These are phyloP conservation scores for Solanum piurae DNA, from an alignment of 257 asterid species.

Conservation along the genomic window DNA sequence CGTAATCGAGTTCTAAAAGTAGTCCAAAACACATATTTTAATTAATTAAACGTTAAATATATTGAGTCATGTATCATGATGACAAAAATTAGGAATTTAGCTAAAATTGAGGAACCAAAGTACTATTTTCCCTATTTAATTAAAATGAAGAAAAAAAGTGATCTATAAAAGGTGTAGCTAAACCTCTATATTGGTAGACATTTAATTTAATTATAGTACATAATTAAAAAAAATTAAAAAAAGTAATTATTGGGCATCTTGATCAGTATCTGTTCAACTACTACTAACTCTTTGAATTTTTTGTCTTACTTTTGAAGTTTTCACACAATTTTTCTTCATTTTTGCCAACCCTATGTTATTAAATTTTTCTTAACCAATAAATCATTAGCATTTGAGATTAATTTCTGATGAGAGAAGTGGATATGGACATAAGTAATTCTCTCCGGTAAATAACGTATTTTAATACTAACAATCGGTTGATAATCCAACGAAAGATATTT, in stretches of 20 bases:
- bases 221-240: background rate
- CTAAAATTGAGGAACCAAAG: background rate
- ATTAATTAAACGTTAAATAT: background rate
- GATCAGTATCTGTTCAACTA: background rate
- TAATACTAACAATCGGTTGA: too few species aligned
- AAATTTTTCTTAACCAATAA: background rate
- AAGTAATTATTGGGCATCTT: background rate
- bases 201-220: background rate
- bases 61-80: background rate
- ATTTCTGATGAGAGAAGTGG: too few species aligned
- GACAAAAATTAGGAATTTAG: background rate
- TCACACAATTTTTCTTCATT: background rate
- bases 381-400: too few species aligned
- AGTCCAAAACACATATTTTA: background rate
- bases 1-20: background rate
- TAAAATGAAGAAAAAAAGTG: background rate
- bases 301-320: background rate
- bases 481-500: too few species aligned
- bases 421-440: too few species aligned
- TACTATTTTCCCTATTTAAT: background rate
- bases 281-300: background rate
- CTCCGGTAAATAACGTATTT: too few species aligned
- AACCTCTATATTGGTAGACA: background rate
- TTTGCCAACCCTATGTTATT: background rate
- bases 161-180: background rate